Conservation (phyloP, 805 yeast genomes). For the Zygotorulaspora florentina region DNA sequence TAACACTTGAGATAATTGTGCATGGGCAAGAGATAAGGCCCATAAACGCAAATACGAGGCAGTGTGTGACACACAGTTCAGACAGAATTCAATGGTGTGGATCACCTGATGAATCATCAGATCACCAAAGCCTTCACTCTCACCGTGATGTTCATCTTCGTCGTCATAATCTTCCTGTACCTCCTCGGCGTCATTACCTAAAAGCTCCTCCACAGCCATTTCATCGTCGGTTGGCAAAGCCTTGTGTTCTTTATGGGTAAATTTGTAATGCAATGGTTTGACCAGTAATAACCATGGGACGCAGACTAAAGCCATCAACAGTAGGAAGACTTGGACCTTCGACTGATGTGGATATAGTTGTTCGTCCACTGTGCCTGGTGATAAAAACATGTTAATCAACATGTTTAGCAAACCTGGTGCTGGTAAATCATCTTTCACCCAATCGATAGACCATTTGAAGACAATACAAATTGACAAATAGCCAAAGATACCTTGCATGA, state of each 20-base stretch:
- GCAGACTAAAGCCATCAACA: conserved; percentile 59
- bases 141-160: conserved; percentile 43
- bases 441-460: conserved; percentile 71
- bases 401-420: conserved; percentile 73
- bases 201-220: conserved; percentile 10
- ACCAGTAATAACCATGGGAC: conserved; percentile 69
- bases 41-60: conserved; percentile 74
- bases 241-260: conserved; percentile 34
- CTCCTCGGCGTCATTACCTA: conserved; percentile 12
- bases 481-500: conserved; percentile 75
- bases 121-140: conserved; percentile 55
- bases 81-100: conserved; percentile 75
- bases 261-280: conserved; percentile 53
- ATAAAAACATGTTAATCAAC: conserved; percentile 70
- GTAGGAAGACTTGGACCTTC: conserved; percentile 52
- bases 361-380: conserved; percentile 68
- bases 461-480: conserved; percentile 62
- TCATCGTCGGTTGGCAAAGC: conserved; percentile 23
- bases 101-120: conserved; percentile 74
- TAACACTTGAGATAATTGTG: conserved; percentile 68
- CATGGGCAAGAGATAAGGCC: conserved; percentile 77
- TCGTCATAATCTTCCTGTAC: conserved; percentile 27
- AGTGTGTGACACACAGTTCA: conserved; percentile 75
- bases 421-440: conserved; percentile 56
- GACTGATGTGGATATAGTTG: conserved; percentile 64